Evolutionary conservation across 768 basidiomycete species (phyloP).

Genomic region (Lactarius sp.): DNA sequence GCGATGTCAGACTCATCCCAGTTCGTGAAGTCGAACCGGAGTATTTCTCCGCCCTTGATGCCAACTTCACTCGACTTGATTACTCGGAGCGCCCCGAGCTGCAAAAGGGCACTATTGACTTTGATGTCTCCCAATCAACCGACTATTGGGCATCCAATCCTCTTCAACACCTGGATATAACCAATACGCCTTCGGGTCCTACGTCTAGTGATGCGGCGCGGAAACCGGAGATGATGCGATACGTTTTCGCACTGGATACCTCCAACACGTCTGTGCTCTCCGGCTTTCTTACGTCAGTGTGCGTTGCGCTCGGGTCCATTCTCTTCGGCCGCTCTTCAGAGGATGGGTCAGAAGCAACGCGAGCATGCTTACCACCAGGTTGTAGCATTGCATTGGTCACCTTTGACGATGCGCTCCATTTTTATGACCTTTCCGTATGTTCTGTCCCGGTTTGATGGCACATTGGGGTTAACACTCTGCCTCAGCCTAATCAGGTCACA

Average conservation of each 20-base stretch:
- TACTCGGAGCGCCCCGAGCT: conserved; percentile 80
- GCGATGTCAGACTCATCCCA: not conserved
- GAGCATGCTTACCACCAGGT: conserved; percentile 48
- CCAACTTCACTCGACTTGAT: conserved; percentile 72
- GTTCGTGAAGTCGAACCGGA: conserved; percentile 57
- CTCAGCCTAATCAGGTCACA: conserved; percentile 18
- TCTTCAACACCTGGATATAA: conserved; percentile 45
- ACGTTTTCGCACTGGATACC: conserved; percentile 87
- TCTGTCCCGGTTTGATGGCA: conserved; percentile 7
- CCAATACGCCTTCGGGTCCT: conserved; percentile 51
- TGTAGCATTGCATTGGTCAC: conserved; percentile 75
- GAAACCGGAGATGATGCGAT: conserved; percentile 60
- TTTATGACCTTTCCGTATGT: conserved; percentile 84
- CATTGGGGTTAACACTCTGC: conserved; percentile 28
- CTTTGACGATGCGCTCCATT: conserved; percentile 76
- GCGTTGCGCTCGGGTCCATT: conserved; percentile 53
- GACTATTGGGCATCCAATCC: conserved; percentile 85
- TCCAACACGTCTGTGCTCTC: conserved; percentile 59
- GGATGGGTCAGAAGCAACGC: conserved; percentile 36
- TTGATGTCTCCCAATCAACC: conserved; percentile 56
- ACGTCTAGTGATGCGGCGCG: conserved; percentile 41
- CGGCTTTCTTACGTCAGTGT: conserved; percentile 66
- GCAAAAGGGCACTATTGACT: conserved; percentile 88
- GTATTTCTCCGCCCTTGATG: conserved; percentile 83
- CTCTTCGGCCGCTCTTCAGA: conserved; percentile 55